A percentile compares a stretch with the other conserved stretches of the same genome.
Conservation (phyloP, 768 basidiomycete genomes). For the Pulveroboletus sp. region DNA sequence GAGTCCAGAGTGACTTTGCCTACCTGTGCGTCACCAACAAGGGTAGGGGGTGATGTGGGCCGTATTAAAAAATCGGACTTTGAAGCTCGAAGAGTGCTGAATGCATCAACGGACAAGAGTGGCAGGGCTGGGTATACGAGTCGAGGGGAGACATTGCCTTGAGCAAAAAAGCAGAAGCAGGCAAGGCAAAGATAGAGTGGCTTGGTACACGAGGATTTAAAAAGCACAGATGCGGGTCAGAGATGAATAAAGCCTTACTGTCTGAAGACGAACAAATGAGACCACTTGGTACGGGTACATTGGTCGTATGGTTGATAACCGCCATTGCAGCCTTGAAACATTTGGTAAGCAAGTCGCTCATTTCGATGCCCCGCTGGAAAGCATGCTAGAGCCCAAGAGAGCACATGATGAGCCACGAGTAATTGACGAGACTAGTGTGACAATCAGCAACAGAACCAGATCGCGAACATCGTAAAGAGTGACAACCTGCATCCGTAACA, state of each 20-base stretch:
- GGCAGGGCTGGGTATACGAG: not conserved
- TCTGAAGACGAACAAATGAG: conserved; percentile 79
- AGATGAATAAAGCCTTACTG: conserved; percentile 37
- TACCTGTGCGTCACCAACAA: no score
- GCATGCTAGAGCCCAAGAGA: conserved; percentile 86
- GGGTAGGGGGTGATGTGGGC: no score
- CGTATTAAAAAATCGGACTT: no score
- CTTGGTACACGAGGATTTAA: conserved; percentile 32
- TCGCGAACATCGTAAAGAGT: not conserved
- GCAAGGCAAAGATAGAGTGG: conserved; percentile 73
- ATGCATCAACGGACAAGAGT: no score
- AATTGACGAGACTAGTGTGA: conserved; percentile 56
- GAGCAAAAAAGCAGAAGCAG: conserved; percentile 78
- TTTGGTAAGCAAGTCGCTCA: conserved; percentile 64
- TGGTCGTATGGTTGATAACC: conserved; percentile 62
- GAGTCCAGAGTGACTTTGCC: no score
- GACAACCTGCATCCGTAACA: conserved; percentile 49
- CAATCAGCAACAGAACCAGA: conserved; percentile 3
- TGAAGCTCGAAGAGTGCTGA: no score
- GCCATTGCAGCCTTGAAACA: conserved; percentile 67
- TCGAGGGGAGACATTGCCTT: conserved; percentile 45
- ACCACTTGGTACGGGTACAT: conserved; percentile 61
- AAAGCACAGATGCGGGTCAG: not conserved
- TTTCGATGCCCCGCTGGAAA: conserved; percentile 61
- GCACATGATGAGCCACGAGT: conserved; percentile 79